Percentiles rank a stretch among this genome's conserved stretches.
These are phyloP conservation scores for Citrullus mucosospermus DNA, from an alignment of 306 rosid species.

Conservation along the genomic window DNA sequence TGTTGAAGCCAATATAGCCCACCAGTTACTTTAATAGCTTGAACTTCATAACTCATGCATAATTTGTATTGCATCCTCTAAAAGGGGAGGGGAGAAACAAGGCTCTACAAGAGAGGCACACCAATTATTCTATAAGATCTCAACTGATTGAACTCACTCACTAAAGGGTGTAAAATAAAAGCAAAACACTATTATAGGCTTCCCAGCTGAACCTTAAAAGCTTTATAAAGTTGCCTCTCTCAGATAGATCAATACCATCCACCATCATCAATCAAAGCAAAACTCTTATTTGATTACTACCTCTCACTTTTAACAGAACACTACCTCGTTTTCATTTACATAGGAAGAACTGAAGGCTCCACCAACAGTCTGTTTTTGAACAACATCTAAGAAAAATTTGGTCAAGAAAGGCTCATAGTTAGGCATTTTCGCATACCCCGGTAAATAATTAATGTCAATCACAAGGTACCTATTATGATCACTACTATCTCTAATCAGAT, in stretches of 20 bases:
- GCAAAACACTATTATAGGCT: not conserved
- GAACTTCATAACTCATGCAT: not conserved
- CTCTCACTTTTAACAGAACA: not conserved
- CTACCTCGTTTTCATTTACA: not conserved
- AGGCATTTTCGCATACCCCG: conserved; percentile 99
- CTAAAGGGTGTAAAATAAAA: not conserved
- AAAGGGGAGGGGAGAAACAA: not conserved
- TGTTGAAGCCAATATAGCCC: not conserved
- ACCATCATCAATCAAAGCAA: not conserved
- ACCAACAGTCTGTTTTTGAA: conserved; percentile 14
- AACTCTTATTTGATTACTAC: not conserved
- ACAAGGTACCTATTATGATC: conserved; percentile 67
- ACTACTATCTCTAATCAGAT: conserved; percentile 67
- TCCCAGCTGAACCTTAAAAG: not conserved
- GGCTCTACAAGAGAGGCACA: not conserved
- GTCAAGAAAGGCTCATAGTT: conserved; percentile 69
- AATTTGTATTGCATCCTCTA: not conserved
- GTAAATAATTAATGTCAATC: conserved; percentile 85
- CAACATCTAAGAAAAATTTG: conserved; percentile 64
- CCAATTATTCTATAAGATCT: not conserved
- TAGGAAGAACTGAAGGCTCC: not conserved
- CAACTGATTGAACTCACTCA: not conserved
- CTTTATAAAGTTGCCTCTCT: not conserved
- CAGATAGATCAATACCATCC: not conserved
- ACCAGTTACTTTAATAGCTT: not conserved